A percentile compares a stretch with the other conserved stretches of the same genome.
Conservation (phyloP, 345 rosid genomes). For the Fremontodendron californicum region DNA sequence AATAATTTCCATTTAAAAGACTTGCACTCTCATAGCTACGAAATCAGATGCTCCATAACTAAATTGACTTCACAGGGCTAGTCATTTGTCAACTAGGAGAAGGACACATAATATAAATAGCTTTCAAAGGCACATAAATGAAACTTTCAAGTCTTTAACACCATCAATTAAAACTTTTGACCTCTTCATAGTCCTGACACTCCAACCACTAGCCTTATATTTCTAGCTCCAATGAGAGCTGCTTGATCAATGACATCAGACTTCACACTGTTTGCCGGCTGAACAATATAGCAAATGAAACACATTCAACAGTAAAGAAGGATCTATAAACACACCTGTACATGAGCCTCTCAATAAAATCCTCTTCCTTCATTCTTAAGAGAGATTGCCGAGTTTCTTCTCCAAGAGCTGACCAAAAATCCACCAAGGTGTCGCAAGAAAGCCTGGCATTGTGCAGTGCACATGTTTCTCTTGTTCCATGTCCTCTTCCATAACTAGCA, state of each 20-base stretch:
- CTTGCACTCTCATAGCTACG: neutral
- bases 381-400: constrained; percentile 83
- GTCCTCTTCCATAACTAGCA: constrained; percentile 75
- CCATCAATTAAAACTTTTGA: constrained; percentile 2
- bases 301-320: constrained; percentile 3
- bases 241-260: constrained; percentile 13
- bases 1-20: neutral
- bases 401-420: constrained; percentile 91
- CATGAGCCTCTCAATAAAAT: constrained; percentile 88
- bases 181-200: constrained; percentile 11
- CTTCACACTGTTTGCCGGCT: constrained; percentile 1
- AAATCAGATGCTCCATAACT: neutral
- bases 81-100: neutral
- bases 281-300: constrained; percentile 15
- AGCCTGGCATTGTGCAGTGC: constrained; percentile 92
- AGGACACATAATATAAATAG: neutral
- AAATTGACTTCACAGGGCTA: neutral
- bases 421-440: constrained; percentile 83
- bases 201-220: neutral
- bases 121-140: neutral
- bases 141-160: neutral
- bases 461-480: constrained; percentile 91
- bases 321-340: constrained; percentile 60
- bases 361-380: constrained; percentile 96
- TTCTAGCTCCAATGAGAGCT: constrained; percentile 18